Evolutionary conservation across 345 rosid species (phyloP).

Genomic region (Euphorbia lathyris): DNA sequence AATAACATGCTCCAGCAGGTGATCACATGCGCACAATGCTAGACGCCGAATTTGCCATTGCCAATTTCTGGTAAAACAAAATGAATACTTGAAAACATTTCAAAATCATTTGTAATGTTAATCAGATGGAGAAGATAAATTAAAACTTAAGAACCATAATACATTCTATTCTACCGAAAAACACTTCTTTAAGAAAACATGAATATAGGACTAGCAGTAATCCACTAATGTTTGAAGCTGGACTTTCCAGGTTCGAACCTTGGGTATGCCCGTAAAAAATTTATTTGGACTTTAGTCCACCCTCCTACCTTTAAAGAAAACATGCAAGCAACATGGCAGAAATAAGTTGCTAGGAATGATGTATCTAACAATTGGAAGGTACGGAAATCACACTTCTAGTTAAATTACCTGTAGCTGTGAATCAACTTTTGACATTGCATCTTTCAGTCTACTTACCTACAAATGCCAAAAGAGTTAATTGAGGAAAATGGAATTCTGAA

Average conservation of each 20-base stretch:
- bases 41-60: background rate
- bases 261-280: too few relatives aligned
- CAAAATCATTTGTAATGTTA: background rate
- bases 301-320: too few relatives aligned
- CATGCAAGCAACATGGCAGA: background rate
- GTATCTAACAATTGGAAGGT: background rate
- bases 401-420: constrained; percentile 69
- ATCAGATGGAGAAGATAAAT: background rate
- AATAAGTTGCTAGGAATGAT: background rate
- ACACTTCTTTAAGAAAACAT: background rate
- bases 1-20: background rate
- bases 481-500: constrained; percentile 7
- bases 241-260: too few relatives aligned
- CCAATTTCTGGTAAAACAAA: background rate
- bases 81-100: background rate
- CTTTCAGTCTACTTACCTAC: constrained; percentile 82
- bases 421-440: constrained; percentile 82
- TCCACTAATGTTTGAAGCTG: too few relatives aligned
- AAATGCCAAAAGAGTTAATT: constrained; percentile 14
- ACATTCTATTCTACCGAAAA: background rate
- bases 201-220: too few relatives aligned
- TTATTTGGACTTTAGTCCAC: too few relatives aligned
- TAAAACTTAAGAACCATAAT: background rate
- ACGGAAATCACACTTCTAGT: background rate
- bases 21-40: background rate